These are phyloP conservation scores for Paecilomyces niveus DNA, from an alignment of 2,329 filamentous ascomycete genomes.

Conservation along the genomic window DNA sequence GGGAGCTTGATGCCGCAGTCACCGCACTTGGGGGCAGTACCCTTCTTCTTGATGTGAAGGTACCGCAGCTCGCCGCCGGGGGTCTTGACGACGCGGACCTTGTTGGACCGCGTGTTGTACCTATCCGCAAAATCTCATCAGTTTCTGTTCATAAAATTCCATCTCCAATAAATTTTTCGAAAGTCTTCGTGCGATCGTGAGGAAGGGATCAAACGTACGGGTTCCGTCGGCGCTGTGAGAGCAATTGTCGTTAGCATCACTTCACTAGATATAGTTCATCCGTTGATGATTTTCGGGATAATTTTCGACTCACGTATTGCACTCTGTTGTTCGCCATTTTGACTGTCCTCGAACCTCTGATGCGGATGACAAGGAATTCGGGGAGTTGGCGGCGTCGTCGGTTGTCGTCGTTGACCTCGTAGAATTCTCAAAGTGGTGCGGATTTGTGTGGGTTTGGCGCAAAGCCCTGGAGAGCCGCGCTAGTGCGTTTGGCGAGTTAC, in stretches of 20 bases:
- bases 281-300: neutral
- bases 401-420: constrained; percentile 35
- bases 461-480: constrained; percentile 25
- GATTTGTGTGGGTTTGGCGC: constrained; percentile 39
- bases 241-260: constrained; percentile 20
- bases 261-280: neutral
- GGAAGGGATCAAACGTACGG: constrained; percentile 52
- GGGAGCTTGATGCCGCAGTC: constrained; percentile 97
- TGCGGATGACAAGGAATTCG: constrained; percentile 29
- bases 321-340: constrained; percentile 49
- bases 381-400: constrained; percentile 35
- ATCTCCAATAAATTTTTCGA: neutral
- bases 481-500: constrained; percentile 32
- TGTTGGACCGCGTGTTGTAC: constrained; percentile 98
- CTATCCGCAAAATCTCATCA: constrained; percentile 43
- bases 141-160: constrained; percentile 14
- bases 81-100: constrained; percentile 91
- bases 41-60: constrained; percentile 99
- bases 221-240: constrained; percentile 63
- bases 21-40: constrained; percentile 96
- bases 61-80: constrained; percentile 92
- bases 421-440: constrained; percentile 33
- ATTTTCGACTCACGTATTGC: constrained; percentile 35
- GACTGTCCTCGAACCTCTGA: constrained; percentile 37
- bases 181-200: neutral